A percentile compares a stretch with the other conserved stretches of the same genome.
These are phyloP conservation scores for Trypanosoma theileri DNA, from an alignment of 208 protist genomes.

Conservation along the genomic window DNA sequence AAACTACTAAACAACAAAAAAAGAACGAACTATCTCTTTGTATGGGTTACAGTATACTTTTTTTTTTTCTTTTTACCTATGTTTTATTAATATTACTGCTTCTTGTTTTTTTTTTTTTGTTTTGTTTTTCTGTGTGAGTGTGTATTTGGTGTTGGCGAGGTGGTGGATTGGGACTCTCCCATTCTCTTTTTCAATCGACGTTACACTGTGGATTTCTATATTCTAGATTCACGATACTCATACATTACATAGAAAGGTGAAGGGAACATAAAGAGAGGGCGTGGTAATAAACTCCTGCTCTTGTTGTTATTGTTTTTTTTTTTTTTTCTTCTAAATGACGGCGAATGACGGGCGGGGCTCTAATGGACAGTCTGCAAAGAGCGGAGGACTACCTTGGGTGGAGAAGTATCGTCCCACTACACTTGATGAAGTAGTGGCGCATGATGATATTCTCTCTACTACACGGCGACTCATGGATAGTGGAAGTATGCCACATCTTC, in stretches of 20 bases:
- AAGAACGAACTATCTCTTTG: neutral
- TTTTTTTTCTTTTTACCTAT: conserved; percentile 23
- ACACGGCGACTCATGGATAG: conserved; percentile 91
- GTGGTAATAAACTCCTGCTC: neutral
- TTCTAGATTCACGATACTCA: too few relatives aligned
- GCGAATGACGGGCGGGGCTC: conserved; percentile 19
- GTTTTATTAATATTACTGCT: conserved; percentile 20
- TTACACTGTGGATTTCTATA: too few relatives aligned
- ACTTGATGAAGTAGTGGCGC: conserved; percentile 90
- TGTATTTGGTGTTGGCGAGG: too few relatives aligned
- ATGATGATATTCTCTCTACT: conserved; percentile 92
- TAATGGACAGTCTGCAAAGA: conserved; percentile 23
- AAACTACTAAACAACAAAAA: neutral
- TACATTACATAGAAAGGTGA: too few relatives aligned
- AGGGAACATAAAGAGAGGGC: too few relatives aligned
- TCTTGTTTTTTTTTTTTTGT: conserved; percentile 11
- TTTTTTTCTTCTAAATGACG: conserved; percentile 20
- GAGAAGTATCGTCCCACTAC: conserved; percentile 95
- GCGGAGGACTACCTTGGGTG: conserved; percentile 80
- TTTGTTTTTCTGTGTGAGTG: neutral
- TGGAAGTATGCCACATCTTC: conserved; percentile 96
- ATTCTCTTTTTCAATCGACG: conserved; percentile 11
- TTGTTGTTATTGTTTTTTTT: conserved; percentile 19
- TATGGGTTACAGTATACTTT: neutral
- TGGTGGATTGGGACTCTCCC: too few relatives aligned